Percentiles rank a stretch among this genome's conserved stretches.
Conservation (phyloP, 768 basidiomycete species). For the Boletus vermiculosoides region DNA sequence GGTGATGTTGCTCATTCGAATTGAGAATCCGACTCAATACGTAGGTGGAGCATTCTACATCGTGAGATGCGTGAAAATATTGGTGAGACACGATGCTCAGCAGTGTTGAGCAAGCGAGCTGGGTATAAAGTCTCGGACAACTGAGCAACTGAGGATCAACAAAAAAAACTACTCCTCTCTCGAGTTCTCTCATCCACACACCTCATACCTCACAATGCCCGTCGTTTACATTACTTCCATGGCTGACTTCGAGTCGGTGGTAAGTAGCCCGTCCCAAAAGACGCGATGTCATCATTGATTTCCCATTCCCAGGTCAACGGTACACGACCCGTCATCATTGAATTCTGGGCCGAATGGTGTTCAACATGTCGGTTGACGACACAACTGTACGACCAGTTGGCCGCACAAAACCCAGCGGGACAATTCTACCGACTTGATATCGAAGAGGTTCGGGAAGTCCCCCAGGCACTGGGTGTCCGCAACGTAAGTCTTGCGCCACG, state of each 20-base stretch:
- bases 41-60: slow-evolving; percentile 20
- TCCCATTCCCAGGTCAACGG: slow-evolving; percentile 18
- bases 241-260: slow-evolving; percentile 25
- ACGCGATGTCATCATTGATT: slow-evolving; percentile 8
- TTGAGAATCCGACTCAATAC: slow-evolving; percentile 23
- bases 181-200: slow-evolving; percentile 13
- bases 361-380: slow-evolving; percentile 22
- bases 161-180: slow-evolving; percentile 6
- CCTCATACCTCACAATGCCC: slow-evolving; percentile 21
- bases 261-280: slow-evolving; percentile 8
- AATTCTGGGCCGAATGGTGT: slow-evolving; percentile 36
- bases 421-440: slow-evolving; percentile 33
- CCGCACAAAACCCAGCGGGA: slow-evolving; percentile 26
- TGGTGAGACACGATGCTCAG: slow-evolving; percentile 16
- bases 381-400: slow-evolving; percentile 23
- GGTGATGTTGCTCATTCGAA: slow-evolving; percentile 18
- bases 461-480: slow-evolving; percentile 25
- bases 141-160: slow-evolving; percentile 14
- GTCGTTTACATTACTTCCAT: slow-evolving; percentile 27
- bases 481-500: slow-evolving; percentile 16
- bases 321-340: slow-evolving; percentile 26
- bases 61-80: slow-evolving; percentile 12
- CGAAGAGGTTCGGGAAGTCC: slow-evolving; percentile 28
- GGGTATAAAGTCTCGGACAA: slow-evolving; percentile 28
- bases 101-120: slow-evolving; percentile 18